Percentiles rank a stretch among this genome's conserved stretches.
phyloP scores from a whole-genome alignment of 1,284 basidiomycete species.

The Ganoderma leucocontextum region DNA sequence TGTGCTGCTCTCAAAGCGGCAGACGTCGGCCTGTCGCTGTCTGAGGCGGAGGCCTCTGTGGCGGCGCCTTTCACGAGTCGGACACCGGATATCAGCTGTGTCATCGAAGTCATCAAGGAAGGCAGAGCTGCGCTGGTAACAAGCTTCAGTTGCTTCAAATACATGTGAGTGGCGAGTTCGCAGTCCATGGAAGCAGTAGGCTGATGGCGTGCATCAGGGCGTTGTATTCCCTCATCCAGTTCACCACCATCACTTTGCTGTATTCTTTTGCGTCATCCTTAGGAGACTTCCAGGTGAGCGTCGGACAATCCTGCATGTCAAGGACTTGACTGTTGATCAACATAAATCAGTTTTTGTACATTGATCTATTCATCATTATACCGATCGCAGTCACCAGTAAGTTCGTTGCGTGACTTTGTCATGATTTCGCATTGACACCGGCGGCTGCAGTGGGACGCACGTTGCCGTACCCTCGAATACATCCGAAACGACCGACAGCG shows the following conservation, averaged over 20 bases:
- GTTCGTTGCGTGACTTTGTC: conserved; percentile 39
- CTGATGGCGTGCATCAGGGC: conserved; percentile 61
- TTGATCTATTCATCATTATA: conserved; percentile 97
- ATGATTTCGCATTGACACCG: conserved; percentile 24
- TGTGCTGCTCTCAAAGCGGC: conserved; percentile 99
- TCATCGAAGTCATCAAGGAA: conserved; percentile 96
- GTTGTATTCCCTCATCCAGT: conserved; percentile 91
- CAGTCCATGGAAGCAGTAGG: not conserved
- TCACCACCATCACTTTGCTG: conserved; percentile 87
- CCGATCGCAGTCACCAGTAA: conserved; percentile 94
- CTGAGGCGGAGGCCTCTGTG: conserved; percentile 99
- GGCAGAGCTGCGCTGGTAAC: conserved; percentile 96
- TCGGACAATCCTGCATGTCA: conserved; percentile 8
- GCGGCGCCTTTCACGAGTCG: conserved; percentile 97
- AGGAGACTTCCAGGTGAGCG: conserved; percentile 90
- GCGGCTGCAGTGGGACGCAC: conserved; percentile 87
- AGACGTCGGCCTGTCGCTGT: conserved; percentile 96
- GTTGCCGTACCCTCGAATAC: conserved; percentile 86
- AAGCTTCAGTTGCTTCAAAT: conserved; percentile 99
- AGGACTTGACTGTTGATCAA: conserved; percentile 17
- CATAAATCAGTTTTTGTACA: conserved; percentile 85
- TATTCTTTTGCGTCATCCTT: conserved; percentile 97
- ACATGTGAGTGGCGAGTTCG: conserved; percentile 73
- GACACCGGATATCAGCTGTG: conserved; percentile 95
- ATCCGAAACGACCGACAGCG: conserved; percentile 93